phyloP scores from a whole-genome alignment of 345 rosid species.

The Citrus glauca region DNA sequence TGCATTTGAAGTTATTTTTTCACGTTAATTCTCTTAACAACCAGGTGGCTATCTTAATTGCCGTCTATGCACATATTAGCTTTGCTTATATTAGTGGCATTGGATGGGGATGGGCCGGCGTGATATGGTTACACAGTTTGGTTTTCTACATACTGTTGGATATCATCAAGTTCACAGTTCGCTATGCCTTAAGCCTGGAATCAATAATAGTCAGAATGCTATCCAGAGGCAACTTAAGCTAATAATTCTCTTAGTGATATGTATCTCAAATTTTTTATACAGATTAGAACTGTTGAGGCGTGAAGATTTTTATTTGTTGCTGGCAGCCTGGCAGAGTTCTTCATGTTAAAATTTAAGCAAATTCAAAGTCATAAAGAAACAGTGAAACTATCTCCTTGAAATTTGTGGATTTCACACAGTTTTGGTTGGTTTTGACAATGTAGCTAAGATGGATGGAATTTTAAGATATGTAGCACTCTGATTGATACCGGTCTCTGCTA shows the following conservation, averaged over 20 bases:
- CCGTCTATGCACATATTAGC: conserved; percentile 77
- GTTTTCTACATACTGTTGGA: conserved; percentile 80
- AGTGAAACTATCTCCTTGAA: conserved; percentile 5
- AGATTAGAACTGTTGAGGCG: conserved; percentile 14
- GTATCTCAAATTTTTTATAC: conserved; percentile 15
- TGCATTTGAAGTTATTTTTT: background rate
- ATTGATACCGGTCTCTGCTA: too few relatives aligned
- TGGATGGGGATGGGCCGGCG: conserved; percentile 99
- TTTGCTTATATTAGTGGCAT: conserved; percentile 84
- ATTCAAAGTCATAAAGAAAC: conserved; percentile 25
- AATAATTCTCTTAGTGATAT: conserved; percentile 4
- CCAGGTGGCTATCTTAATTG: conserved; percentile 75
- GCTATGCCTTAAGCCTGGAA: conserved; percentile 94
- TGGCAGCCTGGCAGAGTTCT: conserved; percentile 18
- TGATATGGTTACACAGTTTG: conserved; percentile 84
- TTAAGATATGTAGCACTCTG: background rate
- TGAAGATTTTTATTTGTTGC: conserved; percentile 22
- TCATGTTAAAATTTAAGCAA: conserved; percentile 18
- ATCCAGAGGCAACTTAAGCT: background rate
- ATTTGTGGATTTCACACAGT: background rate
- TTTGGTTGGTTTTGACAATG: background rate
- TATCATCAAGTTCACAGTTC: conserved; percentile 69
- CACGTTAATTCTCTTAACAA: conserved; percentile 4
- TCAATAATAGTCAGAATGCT: conserved; percentile 61
- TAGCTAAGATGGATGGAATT: background rate